Conservation (phyloP, 805 yeast species). For the Lipomyces kockii region DNA sequence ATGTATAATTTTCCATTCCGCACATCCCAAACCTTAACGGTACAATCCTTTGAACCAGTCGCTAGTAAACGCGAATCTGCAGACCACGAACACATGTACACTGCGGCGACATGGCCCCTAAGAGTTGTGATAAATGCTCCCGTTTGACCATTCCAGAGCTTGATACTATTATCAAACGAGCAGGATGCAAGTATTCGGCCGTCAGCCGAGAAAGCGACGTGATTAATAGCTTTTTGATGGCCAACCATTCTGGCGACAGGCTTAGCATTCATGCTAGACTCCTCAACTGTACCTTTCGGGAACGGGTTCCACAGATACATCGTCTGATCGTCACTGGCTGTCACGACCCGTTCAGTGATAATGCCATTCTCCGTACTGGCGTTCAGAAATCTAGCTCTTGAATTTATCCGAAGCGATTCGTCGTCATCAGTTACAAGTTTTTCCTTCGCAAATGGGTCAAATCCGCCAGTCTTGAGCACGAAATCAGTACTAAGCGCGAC, state of each 20-base stretch:
- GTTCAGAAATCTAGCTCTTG: conserved; percentile 64
- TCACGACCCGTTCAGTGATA: conserved; percentile 76
- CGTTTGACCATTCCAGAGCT: conserved; percentile 93
- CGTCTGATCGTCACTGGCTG: conserved; percentile 96
- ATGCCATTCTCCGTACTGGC: conserved; percentile 63
- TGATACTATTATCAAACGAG: conserved; percentile 93
- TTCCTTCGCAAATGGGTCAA: conserved; percentile 56
- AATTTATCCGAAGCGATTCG: conserved; percentile 61
- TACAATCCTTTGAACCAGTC: conserved; percentile 93
- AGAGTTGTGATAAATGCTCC: conserved; percentile 89
- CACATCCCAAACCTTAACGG: conserved; percentile 95
- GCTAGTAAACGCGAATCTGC: conserved; percentile 90
- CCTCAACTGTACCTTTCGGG: conserved; percentile 22
- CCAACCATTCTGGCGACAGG: conserved; percentile 96
- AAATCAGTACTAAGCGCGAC: conserved; percentile 88
- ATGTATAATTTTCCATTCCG: conserved; percentile 79
- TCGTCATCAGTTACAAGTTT: conserved; percentile 42
- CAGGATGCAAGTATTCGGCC: conserved; percentile 89
- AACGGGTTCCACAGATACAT: conserved; percentile 97
- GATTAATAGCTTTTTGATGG: conserved; percentile 94
- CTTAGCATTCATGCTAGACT: conserved; percentile 58
- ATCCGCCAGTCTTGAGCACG: conserved; percentile 85
- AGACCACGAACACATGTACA: conserved; percentile 97
- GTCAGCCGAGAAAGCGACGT: conserved; percentile 94
- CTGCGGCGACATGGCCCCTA: conserved; percentile 97